A percentile compares a stretch with the other conserved stretches of the same genome.
These are phyloP conservation scores for Hypholoma fasciculare DNA, from an alignment of 768 basidiomycete species.

Conservation along the genomic window DNA sequence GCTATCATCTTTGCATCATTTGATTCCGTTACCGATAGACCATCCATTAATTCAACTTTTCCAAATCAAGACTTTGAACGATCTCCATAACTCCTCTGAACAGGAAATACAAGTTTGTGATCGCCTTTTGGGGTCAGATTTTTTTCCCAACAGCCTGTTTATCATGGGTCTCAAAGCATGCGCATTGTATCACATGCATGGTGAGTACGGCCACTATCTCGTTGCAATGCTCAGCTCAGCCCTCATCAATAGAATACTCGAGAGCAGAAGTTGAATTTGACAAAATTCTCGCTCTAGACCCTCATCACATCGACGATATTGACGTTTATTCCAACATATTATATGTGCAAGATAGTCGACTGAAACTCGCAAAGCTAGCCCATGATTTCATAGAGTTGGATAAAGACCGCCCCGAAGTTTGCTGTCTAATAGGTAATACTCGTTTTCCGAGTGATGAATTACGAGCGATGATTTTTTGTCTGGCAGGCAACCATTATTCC, in stretches of 20 bases:
- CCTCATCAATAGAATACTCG: conserved; percentile 67
- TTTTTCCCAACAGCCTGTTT: conserved; percentile 84
- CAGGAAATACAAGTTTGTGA: conserved; percentile 82
- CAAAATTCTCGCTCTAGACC: conserved; percentile 76
- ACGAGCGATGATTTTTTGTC: background rate
- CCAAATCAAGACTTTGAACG: conserved; percentile 86
- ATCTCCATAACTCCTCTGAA: conserved; percentile 87
- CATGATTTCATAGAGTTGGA: conserved; percentile 89
- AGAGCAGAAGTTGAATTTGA: conserved; percentile 87
- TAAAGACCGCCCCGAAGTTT: conserved; percentile 93
- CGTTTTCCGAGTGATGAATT: no score
- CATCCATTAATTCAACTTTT: conserved; percentile 66
- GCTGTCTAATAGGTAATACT: conserved; percentile 82
- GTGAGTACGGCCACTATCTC: conserved; percentile 41
- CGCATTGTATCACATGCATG: conserved; percentile 88
- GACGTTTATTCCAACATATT: conserved; percentile 97
- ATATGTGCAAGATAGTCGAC: conserved; percentile 88
- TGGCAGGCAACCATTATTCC: conserved; percentile 94
- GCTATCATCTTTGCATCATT: conserved; percentile 49
- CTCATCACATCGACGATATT: conserved; percentile 90
- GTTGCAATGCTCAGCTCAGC: conserved; percentile 4
- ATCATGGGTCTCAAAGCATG: conserved; percentile 85
- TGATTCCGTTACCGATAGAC: conserved; percentile 44
- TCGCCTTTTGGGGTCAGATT: conserved; percentile 64
- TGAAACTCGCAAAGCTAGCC: conserved; percentile 88